Evolutionary conservation across 805 yeast genomes (phyloP), one percentile per base, ranked within the genome.

Genomic region (Saccharomycopsis fibuligera): DNA sequence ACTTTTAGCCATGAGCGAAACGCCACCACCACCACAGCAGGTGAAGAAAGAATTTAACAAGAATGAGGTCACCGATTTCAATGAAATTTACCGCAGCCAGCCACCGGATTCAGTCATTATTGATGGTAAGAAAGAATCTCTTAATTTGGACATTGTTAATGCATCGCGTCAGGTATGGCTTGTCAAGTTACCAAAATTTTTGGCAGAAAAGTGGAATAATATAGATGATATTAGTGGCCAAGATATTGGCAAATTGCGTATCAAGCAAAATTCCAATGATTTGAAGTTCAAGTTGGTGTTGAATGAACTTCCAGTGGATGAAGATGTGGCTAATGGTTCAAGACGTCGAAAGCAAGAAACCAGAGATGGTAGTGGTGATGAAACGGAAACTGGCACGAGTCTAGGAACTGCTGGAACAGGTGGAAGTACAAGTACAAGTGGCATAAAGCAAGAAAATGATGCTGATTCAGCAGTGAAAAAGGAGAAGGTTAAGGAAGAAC

Each of bases 141-240:
- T 90, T 27, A 95, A 93, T 63, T 70, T 93, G 64, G 86, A 89
- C 60, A 65, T 89, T 45, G 54, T 71, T 1, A 68, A 71, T 27
- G 78, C 82, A 14, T 72, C 67, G 42, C 82, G 84, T 58, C 88
- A 88, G 57, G 82, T 93, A 37, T 93, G 98, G 99, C 70, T 93
- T 21, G 96, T 93, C 22, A 78, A 93, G 57, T 68, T 93, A 60
- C 98, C 99, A 1, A 80, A 86, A 60, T 88, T 88, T 60, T 68
- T 93, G 53, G 84, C 95, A 27, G 86, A 83, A 36, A 73, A 77
- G 55, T 88, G 97, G 96, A 74, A 80, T 47, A 74, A 83, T 54
- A 73, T 76, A 46, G 78, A 72, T 22, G 68, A 69, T 39, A 65
- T 83, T 44, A 74, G 78, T 46, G 96, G 96, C 5, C 81, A 83